phyloP scores from a whole-genome alignment of 176 grass and related monocot genomes.

The Melocanna baccifera region DNA sequence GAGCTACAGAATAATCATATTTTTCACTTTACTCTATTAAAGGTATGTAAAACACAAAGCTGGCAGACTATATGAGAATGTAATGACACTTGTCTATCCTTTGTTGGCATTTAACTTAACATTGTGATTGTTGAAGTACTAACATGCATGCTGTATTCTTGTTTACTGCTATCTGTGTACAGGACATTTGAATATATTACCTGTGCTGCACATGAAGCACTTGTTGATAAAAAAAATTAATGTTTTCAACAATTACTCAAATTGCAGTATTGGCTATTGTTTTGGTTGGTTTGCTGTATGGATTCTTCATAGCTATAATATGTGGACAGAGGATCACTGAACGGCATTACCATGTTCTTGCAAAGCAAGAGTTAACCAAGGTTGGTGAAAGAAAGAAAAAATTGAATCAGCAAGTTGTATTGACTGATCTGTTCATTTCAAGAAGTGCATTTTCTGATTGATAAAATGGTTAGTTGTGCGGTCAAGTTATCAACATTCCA shows the following conservation, averaged over 20 bases:
- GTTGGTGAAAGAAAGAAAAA: slow-evolving; percentile 48
- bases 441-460: neutral
- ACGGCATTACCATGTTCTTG: slow-evolving; percentile 94
- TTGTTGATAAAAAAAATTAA: slow-evolving; percentile 27
- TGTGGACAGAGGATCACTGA: slow-evolving; percentile 97
- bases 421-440: neutral
- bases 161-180: neutral
- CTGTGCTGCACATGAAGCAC: neutral
- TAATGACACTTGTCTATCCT: neutral
- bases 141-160: neutral
- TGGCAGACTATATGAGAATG: neutral
- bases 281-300: slow-evolving; percentile 93
- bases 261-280: slow-evolving; percentile 87
- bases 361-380: slow-evolving; percentile 95
- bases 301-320: slow-evolving; percentile 99
- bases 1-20: slow-evolving; percentile 2
- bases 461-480: neutral
- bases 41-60: neutral
- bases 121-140: neutral
- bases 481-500: neutral
- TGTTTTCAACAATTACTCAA: slow-evolving; percentile 27
- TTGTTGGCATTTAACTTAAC: neutral
- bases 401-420: slow-evolving; percentile 8
- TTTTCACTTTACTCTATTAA: neutral
- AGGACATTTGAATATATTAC: neutral